Conservation (phyloP, 352 stramenopile genomes). For the Phytophthora lateralis region DNA sequence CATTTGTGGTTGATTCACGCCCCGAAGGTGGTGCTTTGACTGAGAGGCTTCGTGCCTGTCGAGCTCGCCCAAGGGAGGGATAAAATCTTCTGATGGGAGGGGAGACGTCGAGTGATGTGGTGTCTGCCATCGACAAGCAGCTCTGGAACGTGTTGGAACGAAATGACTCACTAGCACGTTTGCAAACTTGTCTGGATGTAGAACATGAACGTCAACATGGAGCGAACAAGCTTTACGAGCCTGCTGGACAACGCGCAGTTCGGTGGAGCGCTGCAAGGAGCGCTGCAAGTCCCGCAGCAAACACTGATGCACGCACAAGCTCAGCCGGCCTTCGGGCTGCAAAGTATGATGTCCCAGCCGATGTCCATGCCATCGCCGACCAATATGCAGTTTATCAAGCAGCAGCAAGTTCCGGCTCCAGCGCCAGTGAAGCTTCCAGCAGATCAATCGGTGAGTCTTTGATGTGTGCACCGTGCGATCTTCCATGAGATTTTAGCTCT, state of each 20-base stretch:
- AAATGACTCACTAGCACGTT: conserved; percentile 39
- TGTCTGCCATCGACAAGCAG: not conserved
- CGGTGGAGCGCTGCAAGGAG: conserved; percentile 30
- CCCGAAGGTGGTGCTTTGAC: conserved; percentile 19
- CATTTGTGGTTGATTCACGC: conserved; percentile 3
- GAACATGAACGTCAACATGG: conserved; percentile 53
- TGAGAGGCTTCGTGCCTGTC: conserved; percentile 2
- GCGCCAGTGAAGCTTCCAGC: conserved; percentile 23
- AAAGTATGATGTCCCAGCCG: conserved; percentile 31
- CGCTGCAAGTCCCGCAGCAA: conserved; percentile 33
- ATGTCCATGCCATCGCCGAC: conserved; percentile 21
- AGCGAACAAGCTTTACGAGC: conserved; percentile 37
- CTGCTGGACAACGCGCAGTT: conserved; percentile 40
- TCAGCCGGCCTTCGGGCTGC: conserved; percentile 23
- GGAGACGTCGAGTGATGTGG: conserved; percentile 4
- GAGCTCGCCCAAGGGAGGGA: not conserved
- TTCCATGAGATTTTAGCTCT: conserved; percentile 4
- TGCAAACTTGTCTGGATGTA: conserved; percentile 35
- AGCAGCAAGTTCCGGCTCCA: conserved; percentile 19
- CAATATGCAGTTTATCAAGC: conserved; percentile 30
- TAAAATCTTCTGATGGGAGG: not conserved
- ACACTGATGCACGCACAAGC: conserved; percentile 29
- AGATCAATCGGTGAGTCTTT: conserved; percentile 34
- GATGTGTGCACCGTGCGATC: not conserved
- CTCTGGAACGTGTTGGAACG: not conserved